Evolutionary conservation across 805 yeast genomes (phyloP), one percentile per base, ranked within the genome.

Genomic region (Wickerhamiella lipophila): DNA sequence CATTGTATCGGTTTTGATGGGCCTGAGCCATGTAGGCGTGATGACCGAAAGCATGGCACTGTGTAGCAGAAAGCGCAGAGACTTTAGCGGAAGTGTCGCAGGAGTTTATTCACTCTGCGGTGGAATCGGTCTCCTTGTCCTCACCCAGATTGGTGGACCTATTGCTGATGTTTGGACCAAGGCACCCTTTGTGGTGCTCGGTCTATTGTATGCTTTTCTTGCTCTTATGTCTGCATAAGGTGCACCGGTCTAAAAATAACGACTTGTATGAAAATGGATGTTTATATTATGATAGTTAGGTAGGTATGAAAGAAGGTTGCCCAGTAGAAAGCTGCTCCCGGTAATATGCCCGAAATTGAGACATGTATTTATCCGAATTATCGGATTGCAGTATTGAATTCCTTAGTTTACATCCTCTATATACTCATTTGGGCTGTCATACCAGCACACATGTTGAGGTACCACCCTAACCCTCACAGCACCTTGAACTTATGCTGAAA

Each of bases 51-150:
- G 85, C 27, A 76, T 80, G 78, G 76, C 84, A 6, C 66, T 81
- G 56, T 70, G 75, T 27, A 70, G 75, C 5, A 74, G 71, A 47
- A 63, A 65, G 34, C 67, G 70, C 26, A 63, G 70, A 29, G 64
- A 62, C 19, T 65, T 70, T 50, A 73, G 75, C 44, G 87, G 87
- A n/a, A 73, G 76, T 42, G 71, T 81, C 36, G 73, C 81, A 45
- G 89, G 89, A 6, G 74, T 79, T 11, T 79, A 77, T 59, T 73
- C 81, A n/a, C 71, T 81, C 49, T 67, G 73, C 54, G 87, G 86
- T 15, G 84, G 84, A 0, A 46, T 78, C 6, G 89, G 89, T 2
- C 78, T 81, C 23, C 63, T 81, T 50, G 47, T 78, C 1, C 64
- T 80, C 25, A 73, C 79, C 30, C 76, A 75, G 56, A 30, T 78